Percentiles rank a stretch among this genome's conserved stretches.
Conservation (phyloP, 805 yeast genomes). For the Ogataea populi-albae region DNA sequence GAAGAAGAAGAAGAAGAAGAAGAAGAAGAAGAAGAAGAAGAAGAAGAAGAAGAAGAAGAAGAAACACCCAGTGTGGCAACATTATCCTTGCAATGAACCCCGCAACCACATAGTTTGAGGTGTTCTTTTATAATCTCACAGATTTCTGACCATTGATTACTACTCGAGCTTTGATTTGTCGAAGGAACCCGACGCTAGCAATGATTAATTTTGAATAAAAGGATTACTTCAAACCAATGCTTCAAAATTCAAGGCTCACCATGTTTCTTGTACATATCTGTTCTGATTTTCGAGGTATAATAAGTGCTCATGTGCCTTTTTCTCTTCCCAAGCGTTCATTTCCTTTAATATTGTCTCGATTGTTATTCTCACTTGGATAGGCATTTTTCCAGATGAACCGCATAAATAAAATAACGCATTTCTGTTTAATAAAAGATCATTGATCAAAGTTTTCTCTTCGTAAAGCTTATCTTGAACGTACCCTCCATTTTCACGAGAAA, state of each 20-base stretch:
- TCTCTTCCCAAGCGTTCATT: slow-evolving; percentile 37
- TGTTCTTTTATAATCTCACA: too few species aligned
- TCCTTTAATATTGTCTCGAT: slow-evolving; percentile 58
- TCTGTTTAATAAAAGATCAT: slow-evolving; percentile 49
- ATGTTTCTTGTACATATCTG: slow-evolving; percentile 83
- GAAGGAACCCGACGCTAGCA: too few species aligned
- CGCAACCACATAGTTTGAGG: too few species aligned
- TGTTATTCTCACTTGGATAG: slow-evolving; percentile 74
- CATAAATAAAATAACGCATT: slow-evolving; percentile 75
- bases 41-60: too few species aligned
- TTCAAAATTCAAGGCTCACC: too few species aligned
- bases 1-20: slow-evolving; percentile 4
- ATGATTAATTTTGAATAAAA: too few species aligned
- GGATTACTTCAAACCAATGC: too few species aligned
- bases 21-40: too few species aligned
- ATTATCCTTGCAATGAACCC: slow-evolving; percentile 1
- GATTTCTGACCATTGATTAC: too few species aligned
- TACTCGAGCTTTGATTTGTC: too few species aligned
- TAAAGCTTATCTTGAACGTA: slow-evolving; percentile 80
- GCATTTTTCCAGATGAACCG: slow-evolving; percentile 96
- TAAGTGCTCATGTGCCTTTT: slow-evolving; percentile 50
- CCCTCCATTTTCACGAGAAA: slow-evolving; percentile 50
- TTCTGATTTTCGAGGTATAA: slow-evolving; percentile 58
- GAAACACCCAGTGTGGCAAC: too few species aligned
- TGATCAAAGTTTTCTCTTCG: slow-evolving; percentile 46